Evolutionary conservation across 225 moss, liverwort and hornwort species (phyloP).

Genomic region (Straminergon stramineum): DNA sequence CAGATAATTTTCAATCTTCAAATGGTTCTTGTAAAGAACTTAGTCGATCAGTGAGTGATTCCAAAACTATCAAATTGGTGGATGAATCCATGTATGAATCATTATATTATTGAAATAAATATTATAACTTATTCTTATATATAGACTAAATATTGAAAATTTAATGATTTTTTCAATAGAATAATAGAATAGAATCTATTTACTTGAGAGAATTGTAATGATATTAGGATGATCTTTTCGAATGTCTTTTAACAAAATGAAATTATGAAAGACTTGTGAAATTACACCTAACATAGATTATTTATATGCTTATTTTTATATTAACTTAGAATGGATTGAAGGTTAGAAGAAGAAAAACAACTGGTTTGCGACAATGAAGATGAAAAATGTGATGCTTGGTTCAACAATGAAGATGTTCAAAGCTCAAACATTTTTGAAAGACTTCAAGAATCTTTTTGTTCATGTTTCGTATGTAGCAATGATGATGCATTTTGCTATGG

Average conservation of each 20-base stretch:
- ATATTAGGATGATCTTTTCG: too few species aligned
- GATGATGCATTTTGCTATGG: conserved; percentile 31
- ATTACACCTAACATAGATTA: neutral
- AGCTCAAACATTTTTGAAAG: neutral
- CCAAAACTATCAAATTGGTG: conserved; percentile 23
- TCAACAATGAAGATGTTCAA: conserved; percentile 2
- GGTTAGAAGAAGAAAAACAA: conserved; percentile 41
- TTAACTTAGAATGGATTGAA: neutral
- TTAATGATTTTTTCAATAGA: neutral
- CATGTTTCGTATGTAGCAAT: conserved; percentile 32
- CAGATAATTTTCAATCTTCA: neutral
- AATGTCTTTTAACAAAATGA: neutral
- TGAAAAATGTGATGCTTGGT: conserved; percentile 18
- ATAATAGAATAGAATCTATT: too few species aligned
- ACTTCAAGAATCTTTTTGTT: conserved; percentile 14
- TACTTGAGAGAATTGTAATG: neutral
- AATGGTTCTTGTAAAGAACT: neutral
- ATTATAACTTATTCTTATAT: too few species aligned
- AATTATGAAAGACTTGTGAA: neutral
- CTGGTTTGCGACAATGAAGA: conserved; percentile 11
- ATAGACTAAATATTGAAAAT: too few species aligned
- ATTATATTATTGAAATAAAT: neutral
- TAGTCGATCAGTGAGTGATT: neutral
- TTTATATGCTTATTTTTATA: neutral
- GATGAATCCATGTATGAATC: conserved; percentile 31